Evolutionary conservation across 768 basidiomycete genomes (phyloP), one percentile per base, ranked within the genome.

Genomic region (Phanerochaete carnosa): DNA sequence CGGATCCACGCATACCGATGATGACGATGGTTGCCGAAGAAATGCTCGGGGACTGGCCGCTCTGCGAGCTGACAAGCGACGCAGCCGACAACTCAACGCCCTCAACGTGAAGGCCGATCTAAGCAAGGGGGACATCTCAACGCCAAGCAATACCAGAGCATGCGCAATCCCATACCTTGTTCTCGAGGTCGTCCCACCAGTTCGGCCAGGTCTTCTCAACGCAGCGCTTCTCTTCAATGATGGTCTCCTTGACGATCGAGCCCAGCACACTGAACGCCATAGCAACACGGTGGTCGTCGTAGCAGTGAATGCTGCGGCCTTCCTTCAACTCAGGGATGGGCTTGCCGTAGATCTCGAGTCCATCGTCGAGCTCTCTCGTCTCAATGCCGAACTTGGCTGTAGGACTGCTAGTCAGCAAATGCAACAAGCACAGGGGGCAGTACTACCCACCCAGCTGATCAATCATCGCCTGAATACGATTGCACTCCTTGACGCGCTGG

Each of bases 161-260:
- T 28, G 13, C 54, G 15, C 26, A 47, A 28, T 11, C n/a, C 46
- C 77, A 2, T 54, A 92, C 93, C 85, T 97, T 97, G 78, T 93
- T 95, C 71, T 92, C 85, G 26, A 99, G 80, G 73, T 98, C 97
- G 70, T 98, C 97, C 95, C 96, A 99, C 94, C 95, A 99, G 71
- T 95, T 95, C 0, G 97, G 97, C 96, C 96, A 99, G 0, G 96
- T 99, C 83, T 99, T 99, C 75, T 96, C 96, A 32, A 99, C 97
- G 69, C 97, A 98, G 57, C 95, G 81, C 75, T 96, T 96, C 77
- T 98, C 96, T 69, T 98, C 95, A 29, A 98, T 80, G 64, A 93
- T 77, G 2, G 92, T 90, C n/a, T 82, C 84, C 33, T 80, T 75
- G 43, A 94, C 75, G 3, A 93, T 82, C 3, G 88, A 81, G 22